Percentiles rank a stretch among this genome's conserved stretches.
phyloP scores from a whole-genome alignment of 345 rosid species.

The Mallotus nudiflorus region DNA sequence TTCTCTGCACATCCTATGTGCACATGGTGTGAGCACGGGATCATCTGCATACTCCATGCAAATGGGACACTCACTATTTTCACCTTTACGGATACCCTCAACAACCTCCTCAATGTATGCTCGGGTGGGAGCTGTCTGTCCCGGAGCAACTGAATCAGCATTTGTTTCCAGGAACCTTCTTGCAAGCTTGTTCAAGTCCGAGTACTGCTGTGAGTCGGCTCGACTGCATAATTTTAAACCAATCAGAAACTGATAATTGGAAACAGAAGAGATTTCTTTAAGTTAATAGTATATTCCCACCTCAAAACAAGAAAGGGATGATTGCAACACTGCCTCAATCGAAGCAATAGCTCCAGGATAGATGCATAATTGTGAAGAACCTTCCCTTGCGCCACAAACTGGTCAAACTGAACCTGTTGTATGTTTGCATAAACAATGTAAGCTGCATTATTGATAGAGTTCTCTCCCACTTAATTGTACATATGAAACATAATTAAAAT shows the following conservation, averaged over 20 bases:
- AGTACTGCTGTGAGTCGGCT: conserved; percentile 50
- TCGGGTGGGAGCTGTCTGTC: conserved; percentile 35
- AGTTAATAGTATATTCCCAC: conserved; percentile 19
- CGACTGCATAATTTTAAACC: conserved; percentile 28
- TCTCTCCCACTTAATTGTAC: background rate
- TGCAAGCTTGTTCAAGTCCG: conserved; percentile 59
- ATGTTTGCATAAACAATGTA: conserved; percentile 3
- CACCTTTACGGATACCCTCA: conserved; percentile 48
- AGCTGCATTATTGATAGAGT: conserved; percentile 1
- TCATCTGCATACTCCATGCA: conserved; percentile 69
- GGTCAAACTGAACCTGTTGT: conserved; percentile 64
- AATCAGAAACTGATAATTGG: background rate
- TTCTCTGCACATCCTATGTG: conserved; percentile 69
- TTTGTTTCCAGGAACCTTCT: conserved; percentile 54
- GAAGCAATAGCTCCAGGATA: conserved; percentile 68
- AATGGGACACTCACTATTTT: conserved; percentile 60
- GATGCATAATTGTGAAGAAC: conserved; percentile 69
- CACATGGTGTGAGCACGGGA: conserved; percentile 70
- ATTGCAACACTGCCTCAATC: conserved; percentile 76
- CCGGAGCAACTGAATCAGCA: conserved; percentile 25
- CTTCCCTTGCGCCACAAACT: conserved; percentile 70
- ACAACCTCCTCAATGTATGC: conserved; percentile 58
- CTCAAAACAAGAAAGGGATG: conserved; percentile 75
- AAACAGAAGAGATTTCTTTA: background rate
- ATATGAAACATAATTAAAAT: background rate